phyloP scores from a whole-genome alignment of 768 basidiomycete genomes.

The Mycena albidolilacea region DNA sequence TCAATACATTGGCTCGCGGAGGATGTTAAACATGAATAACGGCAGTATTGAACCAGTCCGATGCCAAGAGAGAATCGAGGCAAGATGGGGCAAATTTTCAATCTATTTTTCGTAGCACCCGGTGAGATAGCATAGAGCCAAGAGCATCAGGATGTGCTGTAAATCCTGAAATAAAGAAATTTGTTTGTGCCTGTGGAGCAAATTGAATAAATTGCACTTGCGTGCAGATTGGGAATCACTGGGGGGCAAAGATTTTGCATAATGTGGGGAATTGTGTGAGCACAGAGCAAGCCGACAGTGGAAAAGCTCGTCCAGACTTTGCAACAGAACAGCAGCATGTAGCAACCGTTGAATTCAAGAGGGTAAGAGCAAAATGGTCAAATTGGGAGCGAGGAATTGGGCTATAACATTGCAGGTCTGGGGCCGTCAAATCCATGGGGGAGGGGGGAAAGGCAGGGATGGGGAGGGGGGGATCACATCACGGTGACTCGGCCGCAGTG shows the following conservation, averaged over 20 bases:
- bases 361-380: not conserved
- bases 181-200: not conserved
- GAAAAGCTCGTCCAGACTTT: not conserved
- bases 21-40: not conserved
- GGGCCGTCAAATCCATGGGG: not conserved
- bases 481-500: too few relatives aligned
- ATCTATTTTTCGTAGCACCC: not conserved
- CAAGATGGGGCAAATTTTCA: not conserved
- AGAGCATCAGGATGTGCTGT: not conserved
- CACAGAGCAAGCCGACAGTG: not conserved
- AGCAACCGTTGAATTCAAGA: not conserved
- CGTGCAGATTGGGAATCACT: not conserved
- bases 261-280: not conserved
- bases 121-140: not conserved
- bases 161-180: not conserved
- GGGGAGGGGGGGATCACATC: too few relatives aligned
- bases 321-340: not conserved
- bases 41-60: not conserved
- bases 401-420: too few relatives aligned
- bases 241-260: too few relatives aligned
- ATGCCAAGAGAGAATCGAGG: not conserved
- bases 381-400: too few relatives aligned
- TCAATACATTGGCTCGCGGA: not conserved
- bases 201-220: conserved; percentile 1
- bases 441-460: too few relatives aligned